These are phyloP conservation scores for Apiospora sp. DNA, from an alignment of 2,329 filamentous ascomycete species.

Conservation along the genomic window DNA sequence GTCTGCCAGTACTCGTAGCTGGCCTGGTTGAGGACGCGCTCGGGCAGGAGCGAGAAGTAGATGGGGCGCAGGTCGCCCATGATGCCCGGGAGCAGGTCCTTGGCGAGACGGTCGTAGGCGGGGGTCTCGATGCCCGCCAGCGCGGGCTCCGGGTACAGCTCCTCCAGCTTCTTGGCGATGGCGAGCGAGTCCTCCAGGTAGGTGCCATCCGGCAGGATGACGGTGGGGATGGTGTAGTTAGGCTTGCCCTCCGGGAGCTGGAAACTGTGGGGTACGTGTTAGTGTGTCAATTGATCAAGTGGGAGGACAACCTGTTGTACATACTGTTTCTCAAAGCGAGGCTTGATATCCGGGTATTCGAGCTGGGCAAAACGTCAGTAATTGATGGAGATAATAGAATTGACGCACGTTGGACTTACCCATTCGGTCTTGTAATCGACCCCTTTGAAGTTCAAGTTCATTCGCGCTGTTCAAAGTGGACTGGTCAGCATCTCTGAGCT, in stretches of 20 bases:
- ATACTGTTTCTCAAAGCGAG: constrained; percentile 63
- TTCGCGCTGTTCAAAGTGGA: constrained; percentile 56
- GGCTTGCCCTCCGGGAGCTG: constrained; percentile 24
- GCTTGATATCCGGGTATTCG: constrained; percentile 71
- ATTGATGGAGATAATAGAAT: neutral
- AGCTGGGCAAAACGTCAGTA: constrained; percentile 43
- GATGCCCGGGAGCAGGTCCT: constrained; percentile 46
- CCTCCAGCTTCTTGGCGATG: constrained; percentile 68
- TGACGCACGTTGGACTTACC: constrained; percentile 42
- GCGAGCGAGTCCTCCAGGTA: constrained; percentile 70
- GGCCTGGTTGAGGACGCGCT: constrained; percentile 56
- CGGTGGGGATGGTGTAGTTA: constrained; percentile 42
- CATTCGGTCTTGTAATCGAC: constrained; percentile 74
- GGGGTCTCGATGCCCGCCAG: constrained; percentile 63
- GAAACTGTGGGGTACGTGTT: constrained; percentile 26
- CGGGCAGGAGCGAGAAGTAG: constrained; percentile 57
- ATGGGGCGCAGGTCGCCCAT: constrained; percentile 47
- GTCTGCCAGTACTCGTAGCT: constrained; percentile 63
- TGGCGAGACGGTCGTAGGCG: constrained; percentile 51
- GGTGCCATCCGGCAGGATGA: constrained; percentile 55
- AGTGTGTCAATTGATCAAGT: neutral
- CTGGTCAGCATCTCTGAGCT: neutral
- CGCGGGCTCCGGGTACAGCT: constrained; percentile 63
- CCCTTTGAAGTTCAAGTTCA: constrained; percentile 72
- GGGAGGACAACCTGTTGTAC: constrained; percentile 29